A percentile compares a stretch with the other conserved stretches of the same genome.
These are phyloP conservation scores for Diaporthe sp. DNA, from an alignment of 2,329 filamentous ascomycete species.

Conservation along the genomic window DNA sequence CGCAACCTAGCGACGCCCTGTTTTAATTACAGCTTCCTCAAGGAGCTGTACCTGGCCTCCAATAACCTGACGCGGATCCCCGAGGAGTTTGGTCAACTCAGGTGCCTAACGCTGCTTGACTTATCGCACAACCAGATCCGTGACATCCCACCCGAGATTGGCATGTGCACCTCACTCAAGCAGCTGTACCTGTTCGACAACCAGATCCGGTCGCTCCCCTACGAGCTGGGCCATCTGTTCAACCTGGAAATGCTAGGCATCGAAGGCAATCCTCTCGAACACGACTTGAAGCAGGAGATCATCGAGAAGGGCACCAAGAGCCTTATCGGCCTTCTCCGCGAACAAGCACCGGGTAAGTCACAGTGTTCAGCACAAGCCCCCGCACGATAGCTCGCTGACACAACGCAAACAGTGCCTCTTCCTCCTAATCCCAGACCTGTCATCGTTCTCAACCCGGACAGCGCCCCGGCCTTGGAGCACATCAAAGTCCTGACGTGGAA, in stretches of 20 bases:
- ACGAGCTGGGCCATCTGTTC: conserved; percentile 89
- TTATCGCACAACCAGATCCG: conserved; percentile 88
- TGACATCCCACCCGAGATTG: conserved; percentile 87
- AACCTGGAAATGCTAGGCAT: conserved; percentile 90
- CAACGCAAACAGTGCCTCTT: conserved; percentile 70
- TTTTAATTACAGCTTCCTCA: conserved; percentile 89
- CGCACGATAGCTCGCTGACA: background rate
- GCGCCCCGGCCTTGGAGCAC: conserved; percentile 69
- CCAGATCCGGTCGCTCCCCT: conserved; percentile 82
- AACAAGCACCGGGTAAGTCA: conserved; percentile 83
- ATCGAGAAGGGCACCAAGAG: conserved; percentile 89
- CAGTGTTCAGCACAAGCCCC: background rate
- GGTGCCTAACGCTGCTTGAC: conserved; percentile 85
- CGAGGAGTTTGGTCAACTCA: conserved; percentile 81
- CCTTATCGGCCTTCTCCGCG: conserved; percentile 83
- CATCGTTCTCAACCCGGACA: conserved; percentile 80
- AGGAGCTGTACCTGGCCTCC: conserved; percentile 91
- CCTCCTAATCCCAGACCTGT: conserved; percentile 81
- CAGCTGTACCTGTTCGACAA: conserved; percentile 92
- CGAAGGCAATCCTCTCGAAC: conserved; percentile 88
- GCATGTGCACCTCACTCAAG: conserved; percentile 95
- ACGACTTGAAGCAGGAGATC: conserved; percentile 81
- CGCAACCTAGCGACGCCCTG: conserved; percentile 82
- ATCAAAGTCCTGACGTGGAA: conserved; percentile 95
- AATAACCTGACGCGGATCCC: conserved; percentile 90